Conservation (phyloP, 371 early-diverging fungal species). For the Lichtheimia hyalospora region DNA sequence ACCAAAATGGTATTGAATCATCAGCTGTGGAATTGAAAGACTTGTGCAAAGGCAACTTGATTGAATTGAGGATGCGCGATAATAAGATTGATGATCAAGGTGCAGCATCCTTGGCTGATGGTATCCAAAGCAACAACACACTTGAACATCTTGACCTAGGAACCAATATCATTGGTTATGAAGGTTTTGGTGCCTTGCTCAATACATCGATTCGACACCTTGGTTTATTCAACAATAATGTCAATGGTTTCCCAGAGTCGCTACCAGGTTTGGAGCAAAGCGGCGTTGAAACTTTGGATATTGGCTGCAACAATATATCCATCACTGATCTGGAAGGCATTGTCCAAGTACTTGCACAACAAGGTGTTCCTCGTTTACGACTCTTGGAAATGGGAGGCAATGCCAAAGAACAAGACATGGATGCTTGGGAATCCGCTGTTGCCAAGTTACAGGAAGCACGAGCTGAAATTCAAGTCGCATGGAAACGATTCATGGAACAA, state of each 20-base stretch:
- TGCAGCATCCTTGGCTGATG: constrained; percentile 32
- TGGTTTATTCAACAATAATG: constrained; percentile 53
- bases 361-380: constrained; percentile 44
- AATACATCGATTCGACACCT: constrained; percentile 40
- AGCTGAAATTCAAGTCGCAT: constrained; percentile 34
- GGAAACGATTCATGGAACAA: constrained; percentile 24
- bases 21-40: constrained; percentile 17
- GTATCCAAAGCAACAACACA: constrained; percentile 5
- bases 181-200: constrained; percentile 43
- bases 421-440: constrained; percentile 50
- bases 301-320: constrained; percentile 56
- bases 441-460: constrained; percentile 30
- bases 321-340: constrained; percentile 48
- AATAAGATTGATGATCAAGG: constrained; percentile 58
- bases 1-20: constrained; percentile 51
- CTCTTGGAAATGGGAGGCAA: constrained; percentile 64
- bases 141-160: constrained; percentile 48
- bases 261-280: constrained; percentile 34
- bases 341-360: constrained; percentile 39
- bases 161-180: constrained; percentile 43
- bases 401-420: constrained; percentile 41
- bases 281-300: constrained; percentile 40
- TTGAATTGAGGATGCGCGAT: constrained; percentile 46
- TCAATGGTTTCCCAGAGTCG: constrained; percentile 40
- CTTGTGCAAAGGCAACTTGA: constrained; percentile 16